Percentiles rank a stretch among this genome's conserved stretches.
Evolutionary conservation across 2,329 filamentous ascomycete genomes (phyloP).

Genomic region (Didymella keratinophila): DNA sequence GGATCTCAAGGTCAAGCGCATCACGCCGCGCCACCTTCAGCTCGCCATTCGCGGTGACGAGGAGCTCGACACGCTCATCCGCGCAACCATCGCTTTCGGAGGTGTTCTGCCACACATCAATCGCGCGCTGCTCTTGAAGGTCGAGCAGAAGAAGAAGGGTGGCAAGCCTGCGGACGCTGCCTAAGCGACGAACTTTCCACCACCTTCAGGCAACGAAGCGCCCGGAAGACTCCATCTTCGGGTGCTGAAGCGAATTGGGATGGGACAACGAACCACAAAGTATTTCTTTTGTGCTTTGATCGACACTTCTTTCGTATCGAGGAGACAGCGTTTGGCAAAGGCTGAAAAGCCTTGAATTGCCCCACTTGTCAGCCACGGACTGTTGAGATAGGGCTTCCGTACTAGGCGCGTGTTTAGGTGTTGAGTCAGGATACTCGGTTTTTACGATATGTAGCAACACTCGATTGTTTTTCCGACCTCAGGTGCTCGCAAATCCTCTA

Average conservation of each 20-base stretch:
- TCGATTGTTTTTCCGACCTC: slow-evolving; percentile 20
- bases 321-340: slow-evolving; percentile 13
- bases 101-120: slow-evolving; percentile 99
- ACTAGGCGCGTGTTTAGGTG: slow-evolving; percentile 38
- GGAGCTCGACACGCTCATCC: slow-evolving; percentile 96
- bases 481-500: not conserved
- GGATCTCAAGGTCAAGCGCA: slow-evolving; percentile 99
- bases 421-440: slow-evolving; percentile 33
- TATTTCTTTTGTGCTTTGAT: slow-evolving; percentile 31
- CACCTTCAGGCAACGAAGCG: slow-evolving; percentile 10
- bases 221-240: slow-evolving; percentile 7
- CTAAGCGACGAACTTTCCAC: slow-evolving; percentile 24
- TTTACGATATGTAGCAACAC: slow-evolving; percentile 41
- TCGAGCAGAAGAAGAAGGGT: slow-evolving; percentile 98
- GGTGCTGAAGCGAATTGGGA: slow-evolving; percentile 1
- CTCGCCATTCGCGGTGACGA: slow-evolving; percentile 98
- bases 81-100: slow-evolving; percentile 96
- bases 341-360: slow-evolving; percentile 15
- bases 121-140: slow-evolving; percentile 92
- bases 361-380: slow-evolving; percentile 20
- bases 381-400: slow-evolving; percentile 31
- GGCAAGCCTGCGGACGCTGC: slow-evolving; percentile 58
- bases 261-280: slow-evolving; percentile 23
- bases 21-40: slow-evolving; percentile 96
- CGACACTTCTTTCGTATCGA: slow-evolving; percentile 21